Evolutionary conservation across 1,284 basidiomycete genomes (phyloP).

Genomic region (Fomitopsis schrenkii): DNA sequence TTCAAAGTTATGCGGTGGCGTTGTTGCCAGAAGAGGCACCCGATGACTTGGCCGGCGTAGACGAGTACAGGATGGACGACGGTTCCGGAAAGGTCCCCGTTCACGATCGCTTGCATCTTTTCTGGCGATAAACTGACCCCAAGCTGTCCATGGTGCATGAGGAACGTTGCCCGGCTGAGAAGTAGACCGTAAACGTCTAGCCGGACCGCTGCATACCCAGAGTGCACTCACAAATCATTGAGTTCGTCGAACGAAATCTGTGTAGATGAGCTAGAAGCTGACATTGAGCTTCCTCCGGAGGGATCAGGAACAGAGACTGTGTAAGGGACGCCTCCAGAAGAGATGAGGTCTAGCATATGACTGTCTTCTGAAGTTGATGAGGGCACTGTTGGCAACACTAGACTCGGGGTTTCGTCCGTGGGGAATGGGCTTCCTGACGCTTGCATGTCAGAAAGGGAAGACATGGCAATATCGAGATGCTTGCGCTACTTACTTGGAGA

Average conservation of each 20-base stretch:
- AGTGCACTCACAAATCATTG: constrained; percentile 12
- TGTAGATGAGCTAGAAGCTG: neutral
- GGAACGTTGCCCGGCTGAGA: constrained; percentile 20
- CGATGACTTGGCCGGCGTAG: constrained; percentile 23
- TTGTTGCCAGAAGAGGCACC: constrained; percentile 21
- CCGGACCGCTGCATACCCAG: neutral
- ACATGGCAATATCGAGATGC: neutral
- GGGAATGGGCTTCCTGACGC: neutral
- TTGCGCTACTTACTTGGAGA: neutral
- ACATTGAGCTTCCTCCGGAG: neutral
- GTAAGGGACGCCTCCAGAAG: neutral
- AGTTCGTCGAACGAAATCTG: neutral
- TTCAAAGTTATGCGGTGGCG: constrained; percentile 15
- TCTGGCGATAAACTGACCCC: constrained; percentile 16
- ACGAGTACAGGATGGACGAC: constrained; percentile 22
- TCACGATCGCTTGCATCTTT: constrained; percentile 22
- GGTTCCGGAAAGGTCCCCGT: constrained; percentile 19
- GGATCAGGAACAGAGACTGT: neutral
- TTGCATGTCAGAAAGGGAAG: neutral
- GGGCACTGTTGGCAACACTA: no score
- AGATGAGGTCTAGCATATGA: neutral
- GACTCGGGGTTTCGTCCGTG: neutral
- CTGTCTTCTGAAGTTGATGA: neutral
- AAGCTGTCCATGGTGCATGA: constrained; percentile 18
- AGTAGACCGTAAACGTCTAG: neutral